Conservation (phyloP, 306 rosid species). For the Glycyrrhiza uralensis region DNA sequence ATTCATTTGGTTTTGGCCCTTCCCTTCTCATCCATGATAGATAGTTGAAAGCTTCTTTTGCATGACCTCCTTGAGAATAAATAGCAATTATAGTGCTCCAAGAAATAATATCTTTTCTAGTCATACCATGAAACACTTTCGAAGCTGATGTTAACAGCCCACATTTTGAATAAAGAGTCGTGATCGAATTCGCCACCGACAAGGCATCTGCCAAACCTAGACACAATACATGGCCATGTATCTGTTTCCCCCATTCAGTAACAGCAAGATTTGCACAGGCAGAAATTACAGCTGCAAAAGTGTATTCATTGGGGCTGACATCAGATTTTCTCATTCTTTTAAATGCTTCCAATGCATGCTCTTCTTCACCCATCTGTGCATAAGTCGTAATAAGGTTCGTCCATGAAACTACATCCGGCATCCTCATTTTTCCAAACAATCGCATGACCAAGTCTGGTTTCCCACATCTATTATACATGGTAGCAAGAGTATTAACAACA, state of each 20-base stretch:
- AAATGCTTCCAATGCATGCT: conserved; percentile 54
- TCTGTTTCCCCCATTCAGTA: conserved; percentile 60
- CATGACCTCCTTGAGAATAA: conserved; percentile 73
- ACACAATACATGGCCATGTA: conserved; percentile 55
- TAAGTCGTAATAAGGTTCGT: conserved; percentile 54
- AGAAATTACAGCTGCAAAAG: conserved; percentile 65
- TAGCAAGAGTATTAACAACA: conserved; percentile 60
- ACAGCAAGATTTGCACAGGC: conserved; percentile 60
- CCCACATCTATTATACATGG: conserved; percentile 76
- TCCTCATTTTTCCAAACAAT: conserved; percentile 56
- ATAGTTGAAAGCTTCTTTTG: conserved; percentile 63
- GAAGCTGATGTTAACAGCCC: conserved; percentile 63
- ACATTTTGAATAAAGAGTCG: conserved; percentile 66
- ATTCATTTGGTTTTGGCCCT: conserved; percentile 69
- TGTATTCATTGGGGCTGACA: conserved; percentile 67
- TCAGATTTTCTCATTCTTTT: conserved; percentile 55
- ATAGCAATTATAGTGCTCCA: conserved; percentile 83
- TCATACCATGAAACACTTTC: conserved; percentile 45
- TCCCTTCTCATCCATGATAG: conserved; percentile 73
- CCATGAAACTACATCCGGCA: conserved; percentile 82
- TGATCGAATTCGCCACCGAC: conserved; percentile 69
- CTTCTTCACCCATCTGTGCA: conserved; percentile 54
- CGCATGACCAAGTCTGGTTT: conserved; percentile 55
- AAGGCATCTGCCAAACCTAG: conserved; percentile 49
- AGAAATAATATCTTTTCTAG: conserved; percentile 63